phyloP scores from a whole-genome alignment of 441 rosid species.

The Pelargonium myrrhifolium region DNA sequence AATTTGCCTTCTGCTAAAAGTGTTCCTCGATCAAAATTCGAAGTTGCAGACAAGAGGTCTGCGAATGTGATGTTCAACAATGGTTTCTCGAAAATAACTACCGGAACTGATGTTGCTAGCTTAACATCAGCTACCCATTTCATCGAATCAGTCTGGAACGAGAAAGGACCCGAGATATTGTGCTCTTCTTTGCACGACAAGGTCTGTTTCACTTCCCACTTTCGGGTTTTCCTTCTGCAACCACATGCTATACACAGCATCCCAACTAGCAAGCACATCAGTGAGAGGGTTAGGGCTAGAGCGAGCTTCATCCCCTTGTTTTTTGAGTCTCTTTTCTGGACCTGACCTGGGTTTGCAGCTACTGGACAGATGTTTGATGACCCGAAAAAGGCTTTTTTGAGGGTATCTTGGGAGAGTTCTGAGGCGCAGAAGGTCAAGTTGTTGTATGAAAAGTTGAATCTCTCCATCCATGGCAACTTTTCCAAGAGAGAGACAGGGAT shows the following conservation, averaged over 20 bases:
- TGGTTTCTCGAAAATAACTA: slow-evolving; percentile 86
- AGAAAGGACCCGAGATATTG: slow-evolving; percentile 71
- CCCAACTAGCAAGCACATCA: slow-evolving; percentile 56
- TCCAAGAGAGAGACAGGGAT: slow-evolving; percentile 46
- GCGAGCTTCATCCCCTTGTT: slow-evolving; percentile 55
- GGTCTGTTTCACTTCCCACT: slow-evolving; percentile 52
- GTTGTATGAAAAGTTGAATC: slow-evolving; percentile 82
- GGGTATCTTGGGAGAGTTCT: slow-evolving; percentile 37
- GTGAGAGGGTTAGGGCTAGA: slow-evolving; percentile 52
- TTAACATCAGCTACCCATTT: slow-evolving; percentile 94
- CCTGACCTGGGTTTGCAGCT: slow-evolving; percentile 62
- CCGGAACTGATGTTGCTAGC: slow-evolving; percentile 66
- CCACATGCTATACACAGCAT: slow-evolving; percentile 63
- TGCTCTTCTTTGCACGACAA: slow-evolving; percentile 58
- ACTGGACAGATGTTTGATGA: slow-evolving; percentile 69
- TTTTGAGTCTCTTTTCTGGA: slow-evolving; percentile 37
- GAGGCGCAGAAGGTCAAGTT: slow-evolving; percentile 68
- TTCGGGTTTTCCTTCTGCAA: slow-evolving; percentile 45
- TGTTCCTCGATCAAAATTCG: slow-evolving; percentile 75
- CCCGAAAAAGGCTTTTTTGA: slow-evolving; percentile 50
- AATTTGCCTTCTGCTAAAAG: slow-evolving; percentile 88
- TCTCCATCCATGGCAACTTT: slow-evolving; percentile 53
- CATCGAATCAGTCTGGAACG: slow-evolving; percentile 81
- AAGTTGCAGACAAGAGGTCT: slow-evolving; percentile 82
- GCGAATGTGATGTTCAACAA: slow-evolving; percentile 72